Evolutionary conservation across 148 eudicot species (phyloP), one percentile per base, ranked within the genome.

Genomic region (Hydrangea macrophylla): DNA sequence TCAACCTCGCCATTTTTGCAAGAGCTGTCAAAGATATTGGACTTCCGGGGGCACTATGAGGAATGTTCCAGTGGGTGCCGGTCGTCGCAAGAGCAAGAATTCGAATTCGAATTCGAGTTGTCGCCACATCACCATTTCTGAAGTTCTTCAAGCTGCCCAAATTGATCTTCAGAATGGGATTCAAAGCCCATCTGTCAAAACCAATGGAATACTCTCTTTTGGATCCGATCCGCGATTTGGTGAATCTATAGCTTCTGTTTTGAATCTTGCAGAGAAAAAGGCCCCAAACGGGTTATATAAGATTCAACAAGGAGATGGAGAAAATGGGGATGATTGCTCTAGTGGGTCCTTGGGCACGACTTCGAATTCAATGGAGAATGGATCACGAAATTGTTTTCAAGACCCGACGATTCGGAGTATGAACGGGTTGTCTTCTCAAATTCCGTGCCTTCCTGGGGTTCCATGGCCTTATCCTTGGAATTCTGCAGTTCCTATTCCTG

Each of bases 31-130:
- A 73, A 79, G 98, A 62, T 93, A 93, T 72, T 93, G 98, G 98
- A 93, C 98, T 22, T 95, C 98, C 24, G 98, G 98, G 23, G 98
- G 98, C 9, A 85, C 89, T 32, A 93, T 88, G 98, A 82, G 98
- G 80, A 93, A 85, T 35, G 90, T 93, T 26, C 90, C 97, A 0
- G 92, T 93, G 5, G 98, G 98, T 0, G 90, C 98, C 27, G 98
- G 98, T 0, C 87, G 98, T 18, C 84, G 98, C n/a, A 93, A 88
- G 84, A 93, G 79, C 76, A 93, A 93, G 86, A 88, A 74, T 40
- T 78, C 89, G 15, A 65, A 83, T 6, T 73, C 83, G 0, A 80
- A 81, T n/a, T n/a, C n/a, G n/a, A n/a, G n/a, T 57, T 85, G 83
- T 58, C 83, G 81, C 31, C 88, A 89, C 28, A 56, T 89, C 28